Percentiles rank a stretch among this genome's conserved stretches.
Conservation (phyloP, 2,329 filamentous ascomycete species). For the Pseudogymnoascus sp. region DNA sequence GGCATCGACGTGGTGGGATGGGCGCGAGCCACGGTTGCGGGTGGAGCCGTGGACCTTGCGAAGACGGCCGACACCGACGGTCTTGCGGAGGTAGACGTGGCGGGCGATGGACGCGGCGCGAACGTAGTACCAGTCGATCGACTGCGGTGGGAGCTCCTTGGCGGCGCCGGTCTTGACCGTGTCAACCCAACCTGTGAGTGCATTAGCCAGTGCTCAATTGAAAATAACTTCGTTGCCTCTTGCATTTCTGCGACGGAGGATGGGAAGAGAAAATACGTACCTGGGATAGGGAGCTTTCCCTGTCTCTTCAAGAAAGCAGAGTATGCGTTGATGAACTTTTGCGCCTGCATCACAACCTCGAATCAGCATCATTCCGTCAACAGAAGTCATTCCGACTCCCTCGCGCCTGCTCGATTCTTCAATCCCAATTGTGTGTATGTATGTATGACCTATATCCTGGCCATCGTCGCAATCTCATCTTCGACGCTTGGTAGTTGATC, state of each 20-base stretch:
- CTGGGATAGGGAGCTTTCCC: constrained; percentile 85
- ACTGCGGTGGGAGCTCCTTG: constrained; percentile 97
- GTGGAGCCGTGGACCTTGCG: constrained; percentile 92
- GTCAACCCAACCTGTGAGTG: constrained; percentile 80
- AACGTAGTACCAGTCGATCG: constrained; percentile 92
- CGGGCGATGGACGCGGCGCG: constrained; percentile 92
- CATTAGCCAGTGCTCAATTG: not conserved
- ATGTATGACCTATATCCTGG: constrained; percentile 2
- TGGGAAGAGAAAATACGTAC: constrained; percentile 45
- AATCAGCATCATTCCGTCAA: constrained; percentile 69
- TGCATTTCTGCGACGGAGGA: not conserved
- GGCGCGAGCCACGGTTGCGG: constrained; percentile 93
- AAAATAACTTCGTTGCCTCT: not conserved
- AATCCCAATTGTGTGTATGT: constrained; percentile 9
- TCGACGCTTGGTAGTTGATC: constrained; percentile 8
- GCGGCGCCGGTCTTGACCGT: constrained; percentile 96
- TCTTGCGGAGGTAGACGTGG: constrained; percentile 99
- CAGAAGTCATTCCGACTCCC: constrained; percentile 65
- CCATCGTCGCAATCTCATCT: constrained; percentile 8
- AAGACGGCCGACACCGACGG: constrained; percentile 94
- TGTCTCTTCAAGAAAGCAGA: constrained; percentile 88
- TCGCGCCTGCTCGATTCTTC: constrained; percentile 57
- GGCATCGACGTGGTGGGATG: constrained; percentile 92
- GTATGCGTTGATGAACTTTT: constrained; percentile 84
- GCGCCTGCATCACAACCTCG: constrained; percentile 51